Conservation (phyloP, 257 asterid species). For the Verbena officinalis region DNA sequence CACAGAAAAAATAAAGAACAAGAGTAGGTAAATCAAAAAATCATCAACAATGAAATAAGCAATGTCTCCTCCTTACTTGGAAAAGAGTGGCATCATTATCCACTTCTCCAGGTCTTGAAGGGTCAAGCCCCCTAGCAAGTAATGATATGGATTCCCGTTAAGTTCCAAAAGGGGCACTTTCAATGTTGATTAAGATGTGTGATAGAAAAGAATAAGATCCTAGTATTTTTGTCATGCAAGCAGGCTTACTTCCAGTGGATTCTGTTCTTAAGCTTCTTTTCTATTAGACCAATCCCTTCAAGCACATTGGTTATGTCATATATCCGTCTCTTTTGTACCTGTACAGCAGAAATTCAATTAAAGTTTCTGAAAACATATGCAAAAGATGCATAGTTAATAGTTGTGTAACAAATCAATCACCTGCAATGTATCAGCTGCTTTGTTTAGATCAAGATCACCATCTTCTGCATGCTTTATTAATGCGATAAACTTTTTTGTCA, state of each 20-base stretch:
- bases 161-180: constrained; percentile 16
- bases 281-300: constrained; percentile 81
- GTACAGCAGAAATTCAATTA: constrained; percentile 24
- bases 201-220: constrained; percentile 19
- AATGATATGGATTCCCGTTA: constrained; percentile 31
- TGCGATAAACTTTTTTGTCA: constrained; percentile 52
- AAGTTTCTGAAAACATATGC: constrained; percentile 5
- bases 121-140: constrained; percentile 57
- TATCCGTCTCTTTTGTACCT: constrained; percentile 72
- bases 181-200: constrained; percentile 2
- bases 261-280: constrained; percentile 76
- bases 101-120: constrained; percentile 69
- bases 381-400: constrained; percentile 2
- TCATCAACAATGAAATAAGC: constrained; percentile 1
- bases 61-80: constrained; percentile 56
- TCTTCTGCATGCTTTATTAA: constrained; percentile 59
- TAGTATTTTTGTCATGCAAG: constrained; percentile 23
- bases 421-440: constrained; percentile 74
- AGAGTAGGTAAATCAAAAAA: constrained; percentile 9
- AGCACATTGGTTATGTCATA: constrained; percentile 82
- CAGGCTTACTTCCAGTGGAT: constrained; percentile 57
- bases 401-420: constrained; percentile 31
- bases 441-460: constrained; percentile 76
- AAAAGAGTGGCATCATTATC: constrained; percentile 72
- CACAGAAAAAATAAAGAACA: constrained; percentile 7